A percentile compares a stretch with the other conserved stretches of the same genome.
Conservation (phyloP, 1,284 basidiomycete species). For the Salmacisia buchloeana region DNA sequence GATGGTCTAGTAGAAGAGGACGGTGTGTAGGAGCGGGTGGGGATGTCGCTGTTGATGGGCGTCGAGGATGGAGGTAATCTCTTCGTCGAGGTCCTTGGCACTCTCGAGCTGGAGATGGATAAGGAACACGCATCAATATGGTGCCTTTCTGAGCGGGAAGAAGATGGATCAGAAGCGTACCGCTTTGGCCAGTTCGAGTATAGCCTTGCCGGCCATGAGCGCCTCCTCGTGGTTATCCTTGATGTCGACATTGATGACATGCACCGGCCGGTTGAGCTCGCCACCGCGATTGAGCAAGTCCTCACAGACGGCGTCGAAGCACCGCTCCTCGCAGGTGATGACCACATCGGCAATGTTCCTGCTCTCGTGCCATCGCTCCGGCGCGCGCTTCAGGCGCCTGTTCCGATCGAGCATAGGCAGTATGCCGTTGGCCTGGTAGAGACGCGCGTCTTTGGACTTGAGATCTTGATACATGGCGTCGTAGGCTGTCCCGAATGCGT, state of each 20-base stretch:
- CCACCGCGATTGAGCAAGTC: slow-evolving; percentile 83
- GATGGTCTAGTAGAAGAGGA: slow-evolving; percentile 34
- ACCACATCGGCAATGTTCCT: slow-evolving; percentile 84
- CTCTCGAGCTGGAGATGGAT: slow-evolving; percentile 66
- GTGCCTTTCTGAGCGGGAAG: no score
- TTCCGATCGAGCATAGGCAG: slow-evolving; percentile 96
- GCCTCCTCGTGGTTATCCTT: slow-evolving; percentile 99
- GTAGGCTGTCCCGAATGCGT: slow-evolving; percentile 96
- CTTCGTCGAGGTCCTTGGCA: slow-evolving; percentile 78
- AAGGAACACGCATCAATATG: background rate
- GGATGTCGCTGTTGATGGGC: slow-evolving; percentile 81
- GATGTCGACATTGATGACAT: slow-evolving; percentile 97
- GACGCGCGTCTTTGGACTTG: slow-evolving; percentile 71
- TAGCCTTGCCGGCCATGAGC: slow-evolving; percentile 86
- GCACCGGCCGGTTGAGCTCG: slow-evolving; percentile 86
- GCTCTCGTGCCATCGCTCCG: slow-evolving; percentile 93
- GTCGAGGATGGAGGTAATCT: slow-evolving; percentile 79
- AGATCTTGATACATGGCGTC: slow-evolving; percentile 92
- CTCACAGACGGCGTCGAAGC: slow-evolving; percentile 97
- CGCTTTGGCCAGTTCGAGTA: slow-evolving; percentile 82
- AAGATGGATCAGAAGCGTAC: slow-evolving; percentile 54
- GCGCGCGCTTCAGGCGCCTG: slow-evolving; percentile 80
- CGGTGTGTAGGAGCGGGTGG: slow-evolving; percentile 82
- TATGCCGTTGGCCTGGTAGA: slow-evolving; percentile 92
- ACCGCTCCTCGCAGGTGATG: slow-evolving; percentile 97